A percentile compares a stretch with the other conserved stretches of the same genome.
Conservation (phyloP, 2,329 filamentous ascomycete genomes). For the Colletotrichum coccodes region DNA sequence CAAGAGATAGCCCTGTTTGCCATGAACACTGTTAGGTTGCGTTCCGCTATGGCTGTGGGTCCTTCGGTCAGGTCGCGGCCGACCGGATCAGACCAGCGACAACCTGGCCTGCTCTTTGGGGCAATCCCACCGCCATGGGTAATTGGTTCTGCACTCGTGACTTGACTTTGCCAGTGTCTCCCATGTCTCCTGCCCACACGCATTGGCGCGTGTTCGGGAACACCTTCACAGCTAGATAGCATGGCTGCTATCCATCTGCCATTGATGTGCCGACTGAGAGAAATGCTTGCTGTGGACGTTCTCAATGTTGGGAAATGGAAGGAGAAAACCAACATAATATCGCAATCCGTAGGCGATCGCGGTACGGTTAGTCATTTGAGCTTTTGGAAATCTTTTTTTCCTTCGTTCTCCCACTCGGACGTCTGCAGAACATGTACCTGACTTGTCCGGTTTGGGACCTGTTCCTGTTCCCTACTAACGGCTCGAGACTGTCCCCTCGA, state of each 20-base stretch:
- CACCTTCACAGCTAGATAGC: no score
- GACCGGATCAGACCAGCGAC: constrained; percentile 18
- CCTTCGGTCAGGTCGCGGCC: constrained; percentile 28
- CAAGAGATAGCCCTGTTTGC: constrained; percentile 18
- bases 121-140: constrained; percentile 7
- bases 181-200: not conserved
- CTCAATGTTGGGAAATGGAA: not conserved
- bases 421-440: constrained; percentile 13
- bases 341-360: not conserved
- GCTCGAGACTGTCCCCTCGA: constrained; percentile 2
- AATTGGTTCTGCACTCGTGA: constrained; percentile 12
- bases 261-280: not conserved
- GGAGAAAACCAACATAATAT: not conserved
- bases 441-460: constrained; percentile 25
- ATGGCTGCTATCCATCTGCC: no score
- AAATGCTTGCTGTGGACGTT: not conserved
- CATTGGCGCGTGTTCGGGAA: not conserved
- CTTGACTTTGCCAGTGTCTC: constrained; percentile 13
- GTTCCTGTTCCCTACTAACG: constrained; percentile 3
- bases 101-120: constrained; percentile 10
- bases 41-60: constrained; percentile 24
- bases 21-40: constrained; percentile 22
- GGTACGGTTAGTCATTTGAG: not conserved
- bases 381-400: not conserved
- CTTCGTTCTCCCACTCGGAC: not conserved